Evolutionary conservation across 768 basidiomycete species (phyloP).

Genomic region (Tricholoma bakamatsutake): DNA sequence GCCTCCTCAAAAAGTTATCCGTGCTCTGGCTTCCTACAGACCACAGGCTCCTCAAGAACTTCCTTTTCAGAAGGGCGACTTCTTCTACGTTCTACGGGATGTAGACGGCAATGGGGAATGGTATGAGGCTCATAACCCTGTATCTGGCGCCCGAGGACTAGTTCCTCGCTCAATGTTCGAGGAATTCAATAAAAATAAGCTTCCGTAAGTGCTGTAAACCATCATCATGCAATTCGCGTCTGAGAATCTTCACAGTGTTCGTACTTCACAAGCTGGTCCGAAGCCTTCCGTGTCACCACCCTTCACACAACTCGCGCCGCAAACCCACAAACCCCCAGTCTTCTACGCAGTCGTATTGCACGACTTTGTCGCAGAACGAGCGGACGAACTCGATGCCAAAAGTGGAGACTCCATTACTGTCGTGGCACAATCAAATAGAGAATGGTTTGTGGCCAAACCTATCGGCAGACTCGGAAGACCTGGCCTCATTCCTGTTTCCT

Average conservation of each 20-base stretch:
- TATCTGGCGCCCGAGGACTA: constrained; percentile 84
- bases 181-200: constrained; percentile 71
- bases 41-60: constrained; percentile 79
- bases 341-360: constrained; percentile 95
- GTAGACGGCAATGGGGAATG: constrained; percentile 50
- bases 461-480: constrained; percentile 93
- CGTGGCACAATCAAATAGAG: constrained; percentile 98
- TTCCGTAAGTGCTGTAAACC: constrained; percentile 42
- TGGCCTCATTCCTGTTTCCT: constrained; percentile 94
- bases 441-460: constrained; percentile 99
- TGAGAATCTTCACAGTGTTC: constrained; percentile 25
- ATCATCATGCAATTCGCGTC: constrained; percentile 1
- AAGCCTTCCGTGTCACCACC: constrained; percentile 16
- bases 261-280: constrained; percentile 36
- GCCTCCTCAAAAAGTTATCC: constrained; percentile 94
- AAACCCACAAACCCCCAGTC: constrained; percentile 46
- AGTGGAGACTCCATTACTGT: constrained; percentile 93
- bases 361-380: constrained; percentile 91
- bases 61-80: constrained; percentile 90
- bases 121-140: constrained; percentile 95
- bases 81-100: constrained; percentile 92
- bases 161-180: constrained; percentile 88
- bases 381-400: constrained; percentile 94
- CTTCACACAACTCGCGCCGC: constrained; percentile 22
- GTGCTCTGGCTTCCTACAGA: constrained; percentile 63